phyloP scores from a whole-genome alignment of 1,284 basidiomycete genomes.

The Irpex rosettiformis region DNA sequence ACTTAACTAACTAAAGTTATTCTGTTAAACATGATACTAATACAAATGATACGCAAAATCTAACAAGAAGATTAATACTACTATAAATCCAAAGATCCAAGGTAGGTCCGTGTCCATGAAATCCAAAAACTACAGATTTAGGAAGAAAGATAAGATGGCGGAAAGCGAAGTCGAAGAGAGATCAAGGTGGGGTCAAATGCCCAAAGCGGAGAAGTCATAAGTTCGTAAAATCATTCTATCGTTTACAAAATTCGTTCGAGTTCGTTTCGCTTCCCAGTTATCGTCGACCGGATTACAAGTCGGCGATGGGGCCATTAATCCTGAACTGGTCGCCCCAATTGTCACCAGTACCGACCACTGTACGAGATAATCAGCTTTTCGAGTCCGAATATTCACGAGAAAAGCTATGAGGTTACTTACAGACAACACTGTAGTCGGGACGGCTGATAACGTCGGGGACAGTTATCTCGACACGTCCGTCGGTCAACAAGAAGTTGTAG shows the following conservation, averaged over 20 bases:
- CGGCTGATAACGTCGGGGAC: constrained; percentile 38
- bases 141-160: neutral
- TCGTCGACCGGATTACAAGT: neutral
- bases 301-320: constrained; percentile 7
- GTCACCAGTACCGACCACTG: constrained; percentile 13
- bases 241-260: neutral
- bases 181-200: neutral
- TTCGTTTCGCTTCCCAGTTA: too few species aligned
- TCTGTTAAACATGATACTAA: too few species aligned
- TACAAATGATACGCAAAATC: too few species aligned
- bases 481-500: constrained; percentile 37
- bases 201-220: neutral
- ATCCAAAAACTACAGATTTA: too few species aligned
- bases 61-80: too few species aligned
- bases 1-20: too few species aligned
- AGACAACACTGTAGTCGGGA: constrained; percentile 39
- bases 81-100: too few species aligned
- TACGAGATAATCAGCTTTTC: neutral
- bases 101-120: too few species aligned
- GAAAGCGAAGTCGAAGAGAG: neutral
- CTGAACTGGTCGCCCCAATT: constrained; percentile 10
- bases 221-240: neutral
- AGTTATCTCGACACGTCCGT: constrained; percentile 33
- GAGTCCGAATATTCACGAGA: neutral
- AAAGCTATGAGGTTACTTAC: constrained; percentile 30